Base-by-base conservation (phyloP, 495 filamentous ascomycete species). In the Chaetomidium leptoderma region DNA sequence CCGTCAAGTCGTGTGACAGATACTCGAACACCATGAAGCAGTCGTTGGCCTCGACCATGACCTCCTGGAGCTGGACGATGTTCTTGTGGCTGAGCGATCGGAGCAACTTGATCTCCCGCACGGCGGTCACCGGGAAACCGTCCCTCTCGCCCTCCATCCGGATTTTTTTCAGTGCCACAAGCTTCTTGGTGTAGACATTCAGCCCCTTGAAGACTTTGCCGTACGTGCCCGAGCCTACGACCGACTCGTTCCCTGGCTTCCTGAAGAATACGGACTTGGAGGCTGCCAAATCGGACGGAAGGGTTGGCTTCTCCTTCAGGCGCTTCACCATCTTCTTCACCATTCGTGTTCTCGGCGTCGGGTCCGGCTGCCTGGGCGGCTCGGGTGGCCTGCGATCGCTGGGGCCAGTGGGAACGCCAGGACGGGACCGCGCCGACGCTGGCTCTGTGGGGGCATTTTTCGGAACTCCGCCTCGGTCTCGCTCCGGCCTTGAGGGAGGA, bases 1-100 rank as follows among this genome's bases (percentile, higher is more conserved):
- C 80, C 6, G 77, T 79, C 53, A 79, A 63, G 44, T 99, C 95
- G 68, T 99, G 95, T 17, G 92, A 92, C 27, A 97, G 83, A 68
- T 99, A 99, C 68, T 99, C 95, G 61, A 99, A 99, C 9, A 99
- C 95, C 95, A 99, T 99, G 74, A 93, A 97, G 72, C 95, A 99
- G 70, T 97, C 92, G 67, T 97, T 97, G 61, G 85, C 86, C 73
- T 98, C 95, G 16, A 97, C 93, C 93, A 98, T 97, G 65, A 97
- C 92, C 72, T 98, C 95, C 56, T 86, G 81, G 24, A 92, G 72
- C 46, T 87, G 86, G 59, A 99, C 92, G 35, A 99, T 85, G 63
- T 97, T 97, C 47, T 82, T 78, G 65, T 95, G 91, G 59, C 87
- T 90, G n/a, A 99, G 78, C 39, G 91, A 92, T 66, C 96, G 91